These are phyloP conservation scores for Cardamine occulta DNA, from an alignment of 345 rosid genomes.

Conservation along the genomic window DNA sequence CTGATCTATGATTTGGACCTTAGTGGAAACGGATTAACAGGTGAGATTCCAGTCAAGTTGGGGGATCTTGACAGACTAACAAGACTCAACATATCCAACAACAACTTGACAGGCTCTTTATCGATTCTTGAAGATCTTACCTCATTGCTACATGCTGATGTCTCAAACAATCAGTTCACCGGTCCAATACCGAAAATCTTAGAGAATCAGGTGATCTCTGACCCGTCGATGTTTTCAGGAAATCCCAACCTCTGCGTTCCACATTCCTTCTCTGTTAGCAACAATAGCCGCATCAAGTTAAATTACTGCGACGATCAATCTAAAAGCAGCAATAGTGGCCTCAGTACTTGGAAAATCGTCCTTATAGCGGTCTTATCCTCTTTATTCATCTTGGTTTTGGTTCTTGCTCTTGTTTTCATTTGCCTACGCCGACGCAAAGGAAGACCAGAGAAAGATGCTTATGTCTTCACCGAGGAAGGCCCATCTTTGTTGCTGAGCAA, in stretches of 20 bases:
- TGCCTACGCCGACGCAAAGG: slow-evolving; percentile 16
- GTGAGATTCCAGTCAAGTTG: slow-evolving; percentile 59
- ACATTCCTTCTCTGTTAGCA: slow-evolving; percentile 47
- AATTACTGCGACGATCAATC: slow-evolving; percentile 47
- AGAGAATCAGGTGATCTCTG: slow-evolving; percentile 42
- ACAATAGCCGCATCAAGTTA: slow-evolving; percentile 44
- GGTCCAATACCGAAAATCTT: slow-evolving; percentile 68
- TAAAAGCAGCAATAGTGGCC: slow-evolving; percentile 38
- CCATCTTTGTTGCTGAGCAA: slow-evolving; percentile 54
- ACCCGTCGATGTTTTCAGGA: slow-evolving; percentile 58
- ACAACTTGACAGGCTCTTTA: slow-evolving; percentile 67
- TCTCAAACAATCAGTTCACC: slow-evolving; percentile 65
- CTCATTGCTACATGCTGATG: slow-evolving; percentile 52
- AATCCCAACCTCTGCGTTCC: slow-evolving; percentile 65
- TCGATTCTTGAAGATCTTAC: slow-evolving; percentile 46
- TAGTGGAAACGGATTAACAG: slow-evolving; percentile 60
- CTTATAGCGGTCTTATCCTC: slow-evolving; percentile 53
- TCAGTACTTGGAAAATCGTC: slow-evolving; percentile 42
- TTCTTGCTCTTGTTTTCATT: slow-evolving; percentile 46
- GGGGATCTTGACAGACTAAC: slow-evolving; percentile 51
- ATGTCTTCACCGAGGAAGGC: slow-evolving; percentile 53
- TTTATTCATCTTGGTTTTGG: slow-evolving; percentile 28
- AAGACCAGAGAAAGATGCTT: slow-evolving; percentile 36
- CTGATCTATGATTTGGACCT: slow-evolving; percentile 65
- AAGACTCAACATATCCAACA: slow-evolving; percentile 63